Evolutionary conservation across 352 stramenopile species (phyloP), one percentile per base, ranked within the genome.

Genomic region (Pythium utonaiense): DNA sequence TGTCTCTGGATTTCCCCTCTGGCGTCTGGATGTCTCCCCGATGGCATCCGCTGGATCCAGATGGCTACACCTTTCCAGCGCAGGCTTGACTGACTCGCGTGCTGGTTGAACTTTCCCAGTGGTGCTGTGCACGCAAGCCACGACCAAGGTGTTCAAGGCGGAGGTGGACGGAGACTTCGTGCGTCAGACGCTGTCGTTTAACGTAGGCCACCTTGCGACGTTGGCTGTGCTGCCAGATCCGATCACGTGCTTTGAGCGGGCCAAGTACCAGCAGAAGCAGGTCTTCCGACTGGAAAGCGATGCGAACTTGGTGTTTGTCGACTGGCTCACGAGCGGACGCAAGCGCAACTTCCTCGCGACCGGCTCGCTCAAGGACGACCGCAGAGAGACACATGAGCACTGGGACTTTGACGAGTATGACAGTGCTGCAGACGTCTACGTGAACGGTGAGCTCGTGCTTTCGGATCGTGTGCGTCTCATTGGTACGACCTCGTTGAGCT

Each of bases 121-220:
- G 25, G 82, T 93, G 19, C 63, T 95, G 38, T 76, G 69, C 22
- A 95, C 83, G 8, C 86, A 95, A 49, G 82, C 86, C 21, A 93
- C 86, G 3, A 95, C 86, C n/a, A 95, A 95, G 55, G 83, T 95
- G 45, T 95, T 91, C 71, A 93, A 93, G 62, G 69, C 78, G 13
- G 71, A 80, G 27, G 64, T 67, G 16, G 65, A 77, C 12, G 60
- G 58, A 17, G 61, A 80, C 24, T 64, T 74, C 49, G 81, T 87
- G 21, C 69, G 60, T 7, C 86, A 95, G 69, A 71, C 57, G 6
- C 80, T 92, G 30, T 53, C 61, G 8, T 69, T 93, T 33, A 62
- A 68, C 9, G 67, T 93, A 8, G 78, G 52, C 25, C 66, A 27
- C 30, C 64, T 73, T 38, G 83, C 82, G n/a, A 89, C 78, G 33